phyloP scores from a whole-genome alignment of 225 moss, liverwort and hornwort genomes.

The Polytrichum formosum region DNA sequence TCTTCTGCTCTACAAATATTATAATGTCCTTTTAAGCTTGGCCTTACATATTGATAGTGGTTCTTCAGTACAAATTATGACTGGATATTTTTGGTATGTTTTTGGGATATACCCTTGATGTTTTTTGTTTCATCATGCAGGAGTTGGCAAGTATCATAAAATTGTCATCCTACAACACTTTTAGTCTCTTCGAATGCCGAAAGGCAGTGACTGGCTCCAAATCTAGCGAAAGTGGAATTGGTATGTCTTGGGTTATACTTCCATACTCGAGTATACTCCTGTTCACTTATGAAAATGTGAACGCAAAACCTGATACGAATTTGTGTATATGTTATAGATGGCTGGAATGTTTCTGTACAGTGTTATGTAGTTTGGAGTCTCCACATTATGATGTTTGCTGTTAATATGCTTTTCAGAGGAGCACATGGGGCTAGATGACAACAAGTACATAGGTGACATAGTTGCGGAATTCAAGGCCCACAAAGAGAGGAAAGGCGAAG shows the following conservation, averaged over 20 bases:
- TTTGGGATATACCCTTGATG: neutral
- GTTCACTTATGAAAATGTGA: neutral
- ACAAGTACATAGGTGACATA: conserved; percentile 94
- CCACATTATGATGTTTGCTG: neutral
- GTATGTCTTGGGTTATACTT: conserved; percentile 27
- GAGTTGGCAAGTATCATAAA: conserved; percentile 97
- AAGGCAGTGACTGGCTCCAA: conserved; percentile 87
- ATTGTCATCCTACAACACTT: conserved; percentile 82
- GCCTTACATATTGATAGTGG: too few species aligned
- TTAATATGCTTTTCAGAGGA: conserved; percentile 61
- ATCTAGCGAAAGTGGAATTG: conserved; percentile 75
- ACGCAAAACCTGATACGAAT: too few species aligned
- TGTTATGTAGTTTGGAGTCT: too few species aligned
- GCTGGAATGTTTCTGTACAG: too few species aligned
- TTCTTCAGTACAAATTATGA: too few species aligned
- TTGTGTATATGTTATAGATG: too few species aligned
- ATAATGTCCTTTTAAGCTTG: too few species aligned
- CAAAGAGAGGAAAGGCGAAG: conserved; percentile 86
- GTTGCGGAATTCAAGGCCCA: conserved; percentile 86
- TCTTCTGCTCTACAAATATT: too few species aligned
- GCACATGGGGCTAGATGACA: conserved; percentile 92
- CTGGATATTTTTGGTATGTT: neutral
- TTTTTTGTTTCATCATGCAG: conserved; percentile 41
- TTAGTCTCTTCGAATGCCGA: conserved; percentile 96
- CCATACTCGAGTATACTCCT: neutral